Evolutionary conservation across 306 rosid genomes (phyloP).

Genomic region (Quercus robur): DNA sequence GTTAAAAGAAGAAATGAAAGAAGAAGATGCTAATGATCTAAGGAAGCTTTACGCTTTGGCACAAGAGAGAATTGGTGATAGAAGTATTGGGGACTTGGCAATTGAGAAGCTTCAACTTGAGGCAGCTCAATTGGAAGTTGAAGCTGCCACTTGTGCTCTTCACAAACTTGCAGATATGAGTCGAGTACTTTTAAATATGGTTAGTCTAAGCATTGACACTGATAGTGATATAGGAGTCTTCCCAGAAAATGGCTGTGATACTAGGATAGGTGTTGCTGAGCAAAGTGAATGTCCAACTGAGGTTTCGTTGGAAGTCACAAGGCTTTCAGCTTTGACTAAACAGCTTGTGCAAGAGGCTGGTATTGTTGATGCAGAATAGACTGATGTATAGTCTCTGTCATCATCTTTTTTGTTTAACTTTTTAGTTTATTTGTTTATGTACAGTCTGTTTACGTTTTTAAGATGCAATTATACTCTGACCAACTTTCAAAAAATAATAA

Average conservation of each 20-base stretch:
- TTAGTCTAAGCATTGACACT: slow-evolving; percentile 41
- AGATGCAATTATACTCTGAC: too few species aligned
- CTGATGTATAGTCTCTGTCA: too few species aligned
- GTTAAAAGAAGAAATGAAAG: slow-evolving; percentile 42
- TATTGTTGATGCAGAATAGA: slow-evolving; percentile 30
- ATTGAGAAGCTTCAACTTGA: slow-evolving; percentile 82
- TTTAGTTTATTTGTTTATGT: too few species aligned
- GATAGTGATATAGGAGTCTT: slow-evolving; percentile 24
- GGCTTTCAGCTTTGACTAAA: slow-evolving; percentile 69
- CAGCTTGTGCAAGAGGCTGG: slow-evolving; percentile 75
- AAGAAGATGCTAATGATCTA: slow-evolving; percentile 55
- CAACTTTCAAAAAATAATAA: too few species aligned
- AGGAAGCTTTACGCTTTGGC: slow-evolving; percentile 53
- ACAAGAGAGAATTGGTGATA: slow-evolving; percentile 54
- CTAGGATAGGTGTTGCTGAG: background rate
- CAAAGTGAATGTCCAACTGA: slow-evolving; percentile 28
- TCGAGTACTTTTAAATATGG: slow-evolving; percentile 52
- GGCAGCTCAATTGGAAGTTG: slow-evolving; percentile 73
- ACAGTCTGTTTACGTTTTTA: too few species aligned
- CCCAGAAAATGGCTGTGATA: slow-evolving; percentile 10
- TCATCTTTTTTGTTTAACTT: too few species aligned
- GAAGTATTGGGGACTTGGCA: slow-evolving; percentile 55
- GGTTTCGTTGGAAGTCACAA: slow-evolving; percentile 54
- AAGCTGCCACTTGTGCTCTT: slow-evolving; percentile 82
- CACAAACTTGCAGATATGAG: slow-evolving; percentile 63